Percentiles rank a stretch among this genome's conserved stretches.
Conservation (phyloP, 2,329 filamentous ascomycete species). For the Aureobasidium namibiae region DNA sequence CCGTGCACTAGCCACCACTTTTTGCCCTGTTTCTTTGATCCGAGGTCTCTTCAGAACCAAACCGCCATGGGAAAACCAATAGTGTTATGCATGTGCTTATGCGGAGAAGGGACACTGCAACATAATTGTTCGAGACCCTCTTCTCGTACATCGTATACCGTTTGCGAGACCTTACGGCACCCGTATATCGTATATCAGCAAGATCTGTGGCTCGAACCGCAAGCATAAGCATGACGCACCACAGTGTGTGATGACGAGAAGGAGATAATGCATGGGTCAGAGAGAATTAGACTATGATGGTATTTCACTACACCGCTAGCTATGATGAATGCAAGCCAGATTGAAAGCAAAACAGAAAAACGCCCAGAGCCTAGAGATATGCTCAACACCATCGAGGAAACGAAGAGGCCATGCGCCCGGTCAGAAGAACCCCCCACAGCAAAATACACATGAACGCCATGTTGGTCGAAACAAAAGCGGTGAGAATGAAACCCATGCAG, state of each 20-base stretch:
- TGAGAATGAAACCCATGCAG: neutral
- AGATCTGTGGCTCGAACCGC: neutral
- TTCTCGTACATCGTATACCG: neutral
- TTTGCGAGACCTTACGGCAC: neutral
- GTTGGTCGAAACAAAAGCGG: neutral
- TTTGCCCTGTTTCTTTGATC: neutral
- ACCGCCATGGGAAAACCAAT: neutral
- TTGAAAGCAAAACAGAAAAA: neutral
- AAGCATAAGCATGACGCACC: neutral
- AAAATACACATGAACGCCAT: neutral
- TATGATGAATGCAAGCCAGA: neutral
- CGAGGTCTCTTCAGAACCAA: too few relatives aligned
- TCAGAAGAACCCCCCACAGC: neutral
- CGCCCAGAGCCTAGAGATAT: neutral
- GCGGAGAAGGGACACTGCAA: neutral
- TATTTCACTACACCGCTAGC: neutral
- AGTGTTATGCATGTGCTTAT: neutral
- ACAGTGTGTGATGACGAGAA: neutral
- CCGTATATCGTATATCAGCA: neutral
- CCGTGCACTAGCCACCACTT: neutral
- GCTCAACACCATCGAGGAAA: neutral
- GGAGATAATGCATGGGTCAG: neutral
- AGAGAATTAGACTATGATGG: neutral
- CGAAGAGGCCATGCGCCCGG: neutral
- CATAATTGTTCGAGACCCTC: too few relatives aligned